These are phyloP conservation scores for Fusarium staphyleae DNA, from an alignment of 2,329 filamentous ascomycete species.

Conservation along the genomic window DNA sequence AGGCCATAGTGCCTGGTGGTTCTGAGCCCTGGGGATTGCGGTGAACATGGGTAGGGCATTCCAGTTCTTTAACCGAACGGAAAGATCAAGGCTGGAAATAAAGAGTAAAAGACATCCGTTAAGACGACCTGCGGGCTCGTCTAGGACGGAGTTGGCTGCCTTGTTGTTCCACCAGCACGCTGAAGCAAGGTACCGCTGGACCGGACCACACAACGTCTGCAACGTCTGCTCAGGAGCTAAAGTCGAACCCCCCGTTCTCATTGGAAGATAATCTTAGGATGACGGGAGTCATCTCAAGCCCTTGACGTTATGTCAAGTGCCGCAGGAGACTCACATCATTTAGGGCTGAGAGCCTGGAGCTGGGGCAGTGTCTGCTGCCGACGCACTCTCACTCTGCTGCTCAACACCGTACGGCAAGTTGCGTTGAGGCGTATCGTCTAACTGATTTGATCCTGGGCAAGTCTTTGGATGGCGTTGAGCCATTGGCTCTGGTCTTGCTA, in stretches of 20 bases:
- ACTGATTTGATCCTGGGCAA: slow-evolving; percentile 7
- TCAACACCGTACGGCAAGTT: slow-evolving; percentile 28
- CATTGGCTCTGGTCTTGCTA: slow-evolving; percentile 9
- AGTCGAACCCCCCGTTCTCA: slow-evolving; percentile 1
- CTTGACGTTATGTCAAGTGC: slow-evolving; percentile 8
- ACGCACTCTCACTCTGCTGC: too few relatives aligned
- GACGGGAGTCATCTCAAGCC: slow-evolving; percentile 22
- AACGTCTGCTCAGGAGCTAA: slow-evolving; percentile 1
- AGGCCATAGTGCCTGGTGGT: slow-evolving; percentile 36
- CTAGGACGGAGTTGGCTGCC: slow-evolving; percentile 20
- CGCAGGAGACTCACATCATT: slow-evolving; percentile 28
- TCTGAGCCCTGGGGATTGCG: not conserved
- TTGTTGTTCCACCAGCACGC: slow-evolving; percentile 14
- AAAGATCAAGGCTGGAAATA: not conserved
- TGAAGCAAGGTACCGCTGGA: slow-evolving; percentile 28
- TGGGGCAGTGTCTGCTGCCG: slow-evolving; percentile 33
- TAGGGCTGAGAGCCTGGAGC: slow-evolving; percentile 33
- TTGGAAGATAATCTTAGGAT: slow-evolving; percentile 36
- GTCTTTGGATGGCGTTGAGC: too few relatives aligned
- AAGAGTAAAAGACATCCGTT: slow-evolving; percentile 6
- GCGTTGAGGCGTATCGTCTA: slow-evolving; percentile 18
- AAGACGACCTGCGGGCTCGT: too few relatives aligned
- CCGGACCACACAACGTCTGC: slow-evolving; percentile 11
- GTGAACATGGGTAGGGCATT: slow-evolving; percentile 13
- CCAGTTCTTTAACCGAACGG: not conserved